Conservation (phyloP, 768 basidiomycete species). For the Rhodosporidiobolus sp. region DNA sequence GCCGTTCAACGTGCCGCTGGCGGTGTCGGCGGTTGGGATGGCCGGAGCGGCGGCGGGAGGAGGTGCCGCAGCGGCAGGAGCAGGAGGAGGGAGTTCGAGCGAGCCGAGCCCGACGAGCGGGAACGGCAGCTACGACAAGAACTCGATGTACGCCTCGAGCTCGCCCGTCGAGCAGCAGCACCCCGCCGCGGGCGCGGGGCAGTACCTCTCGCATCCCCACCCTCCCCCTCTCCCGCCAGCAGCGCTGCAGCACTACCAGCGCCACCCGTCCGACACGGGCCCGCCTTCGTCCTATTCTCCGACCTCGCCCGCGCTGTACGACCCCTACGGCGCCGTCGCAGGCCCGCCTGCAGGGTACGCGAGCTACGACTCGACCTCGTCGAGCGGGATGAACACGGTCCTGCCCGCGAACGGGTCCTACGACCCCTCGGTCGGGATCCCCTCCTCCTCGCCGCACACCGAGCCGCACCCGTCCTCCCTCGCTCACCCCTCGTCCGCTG, state of each 20-base stretch:
- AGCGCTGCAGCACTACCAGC: no score
- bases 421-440: neutral
- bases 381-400: neutral
- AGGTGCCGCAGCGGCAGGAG: neutral
- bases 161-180: neutral
- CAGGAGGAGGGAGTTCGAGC: neutral
- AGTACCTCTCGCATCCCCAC: neutral
- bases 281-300: neutral
- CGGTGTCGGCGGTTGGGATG: neutral
- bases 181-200: neutral
- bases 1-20: constrained; percentile 27
- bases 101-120: constrained; percentile 16
- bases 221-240: no score
- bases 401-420: neutral
- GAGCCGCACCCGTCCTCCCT: constrained; percentile 11
- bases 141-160: constrained; percentile 11
- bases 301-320: neutral
- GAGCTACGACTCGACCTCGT: constrained; percentile 6
- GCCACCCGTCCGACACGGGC: neutral
- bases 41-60: neutral
- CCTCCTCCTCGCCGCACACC: neutral
- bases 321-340: neutral
- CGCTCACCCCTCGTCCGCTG: neutral
- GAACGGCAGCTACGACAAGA: constrained; percentile 18
- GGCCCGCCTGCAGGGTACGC: neutral